A percentile compares a stretch with the other conserved stretches of the same genome.
Evolutionary conservation across 106 monocot species (phyloP).

Genomic region (Vanilla planifolia): DNA sequence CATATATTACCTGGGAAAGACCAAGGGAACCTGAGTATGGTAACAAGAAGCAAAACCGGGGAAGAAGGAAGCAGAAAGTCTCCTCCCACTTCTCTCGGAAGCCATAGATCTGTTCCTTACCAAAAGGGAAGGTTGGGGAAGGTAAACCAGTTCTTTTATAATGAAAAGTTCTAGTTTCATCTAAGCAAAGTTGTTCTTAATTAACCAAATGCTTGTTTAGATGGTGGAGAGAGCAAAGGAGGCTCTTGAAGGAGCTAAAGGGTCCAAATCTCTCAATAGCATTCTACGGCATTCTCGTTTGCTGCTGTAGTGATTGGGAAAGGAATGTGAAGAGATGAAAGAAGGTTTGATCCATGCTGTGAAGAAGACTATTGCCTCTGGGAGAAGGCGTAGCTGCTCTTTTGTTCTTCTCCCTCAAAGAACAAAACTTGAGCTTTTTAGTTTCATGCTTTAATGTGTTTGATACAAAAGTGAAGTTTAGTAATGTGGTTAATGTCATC

Average conservation of each 20-base stretch:
- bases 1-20: constrained; percentile 25
- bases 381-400: too few relatives aligned
- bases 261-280: constrained; percentile 18
- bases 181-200: not conserved
- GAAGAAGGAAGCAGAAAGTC: constrained; percentile 52
- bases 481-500: too few relatives aligned
- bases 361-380: too few relatives aligned
- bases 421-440: too few relatives aligned
- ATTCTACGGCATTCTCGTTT: constrained; percentile 45
- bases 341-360: too few relatives aligned
- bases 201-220: constrained; percentile 6
- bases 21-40: constrained; percentile 17
- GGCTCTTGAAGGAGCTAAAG: constrained; percentile 28
- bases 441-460: too few relatives aligned
- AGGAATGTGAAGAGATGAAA: not conserved
- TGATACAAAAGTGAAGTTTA: too few relatives aligned
- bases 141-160: constrained; percentile 18
- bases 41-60: constrained; percentile 64
- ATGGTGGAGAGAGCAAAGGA: constrained; percentile 44
- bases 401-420: too few relatives aligned
- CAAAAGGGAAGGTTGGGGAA: constrained; percentile 38
- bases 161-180: not conserved
- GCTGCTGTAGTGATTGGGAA: constrained; percentile 27
- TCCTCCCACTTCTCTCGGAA: constrained; percentile 20
- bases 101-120: constrained; percentile 30